A percentile compares a stretch with the other conserved stretches of the same genome.
Conservation (phyloP, 768 basidiomycete species). For the Lactarius trivialis region DNA sequence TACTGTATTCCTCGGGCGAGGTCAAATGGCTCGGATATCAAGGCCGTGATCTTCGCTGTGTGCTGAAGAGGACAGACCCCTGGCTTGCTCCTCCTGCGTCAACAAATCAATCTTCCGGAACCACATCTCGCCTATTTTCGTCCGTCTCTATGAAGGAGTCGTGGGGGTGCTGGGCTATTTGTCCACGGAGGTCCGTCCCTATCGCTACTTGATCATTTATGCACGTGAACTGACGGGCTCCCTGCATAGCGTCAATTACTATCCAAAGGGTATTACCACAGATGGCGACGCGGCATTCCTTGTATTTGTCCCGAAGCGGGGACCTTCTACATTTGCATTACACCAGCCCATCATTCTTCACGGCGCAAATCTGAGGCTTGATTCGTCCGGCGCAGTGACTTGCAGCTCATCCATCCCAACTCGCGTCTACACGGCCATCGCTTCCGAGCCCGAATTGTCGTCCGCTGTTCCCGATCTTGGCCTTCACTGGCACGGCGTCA, state of each 20-base stretch:
- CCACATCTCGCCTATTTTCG: constrained; percentile 24
- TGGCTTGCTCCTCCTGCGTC: constrained; percentile 26
- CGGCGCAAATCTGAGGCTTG: constrained; percentile 18
- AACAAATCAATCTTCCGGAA: constrained; percentile 22
- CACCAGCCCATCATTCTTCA: constrained; percentile 23
- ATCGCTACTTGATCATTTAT: not conserved
- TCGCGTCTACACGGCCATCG: constrained; percentile 17
- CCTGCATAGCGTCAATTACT: constrained; percentile 16
- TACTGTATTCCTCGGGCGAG: constrained; percentile 39
- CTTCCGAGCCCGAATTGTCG: constrained; percentile 10
- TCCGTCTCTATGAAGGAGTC: constrained; percentile 23
- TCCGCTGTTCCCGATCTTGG: constrained; percentile 17
- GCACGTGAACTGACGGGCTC: not conserved
- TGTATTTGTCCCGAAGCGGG: constrained; percentile 16
- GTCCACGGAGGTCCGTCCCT: constrained; percentile 18
- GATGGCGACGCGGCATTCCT: constrained; percentile 18
- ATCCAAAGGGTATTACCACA: constrained; percentile 9
- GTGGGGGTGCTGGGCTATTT: constrained; percentile 33
- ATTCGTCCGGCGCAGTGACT: constrained; percentile 7
- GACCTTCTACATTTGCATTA: constrained; percentile 15
- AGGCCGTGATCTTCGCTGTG: constrained; percentile 38
- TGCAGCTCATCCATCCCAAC: constrained; percentile 12
- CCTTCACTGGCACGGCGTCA: constrained; percentile 21
- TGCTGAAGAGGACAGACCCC: constrained; percentile 29
- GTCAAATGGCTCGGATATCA: constrained; percentile 43